A percentile compares a stretch with the other conserved stretches of the same genome.
Evolutionary conservation across 78 protist genomes (phyloP).

Genomic region (Chrysochromulina tobinii): DNA sequence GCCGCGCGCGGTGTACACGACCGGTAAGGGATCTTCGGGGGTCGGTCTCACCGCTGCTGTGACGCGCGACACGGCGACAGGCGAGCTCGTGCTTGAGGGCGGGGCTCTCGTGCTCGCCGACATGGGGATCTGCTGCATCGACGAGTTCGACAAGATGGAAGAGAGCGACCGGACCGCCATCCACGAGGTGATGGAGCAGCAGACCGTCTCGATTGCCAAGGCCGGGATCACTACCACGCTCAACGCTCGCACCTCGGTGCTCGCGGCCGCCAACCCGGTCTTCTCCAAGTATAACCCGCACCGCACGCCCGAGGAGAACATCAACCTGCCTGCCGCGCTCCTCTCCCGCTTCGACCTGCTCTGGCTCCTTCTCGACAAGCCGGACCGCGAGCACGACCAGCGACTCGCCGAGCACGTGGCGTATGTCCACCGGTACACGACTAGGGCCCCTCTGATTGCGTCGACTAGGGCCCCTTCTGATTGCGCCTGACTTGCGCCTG

Average conservation of each 20-base stretch:
- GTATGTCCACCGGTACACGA: constrained; percentile 74
- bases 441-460: too few species aligned
- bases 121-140: constrained; percentile 98
- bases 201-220: constrained; percentile 98
- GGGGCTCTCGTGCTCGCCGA: constrained; percentile 99
- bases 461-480: too few species aligned
- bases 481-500: too few species aligned
- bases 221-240: constrained; percentile 98
- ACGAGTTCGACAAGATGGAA: constrained; percentile 90
- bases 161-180: constrained; percentile 89
- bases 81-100: constrained; percentile 86
- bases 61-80: constrained; percentile 79
- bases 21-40: constrained; percentile 97
- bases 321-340: constrained; percentile 91
- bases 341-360: constrained; percentile 95
- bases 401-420: constrained; percentile 92
- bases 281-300: constrained; percentile 89
- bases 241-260: constrained; percentile 97
- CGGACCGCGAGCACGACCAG: constrained; percentile 74
- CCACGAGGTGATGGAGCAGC: constrained; percentile 99
- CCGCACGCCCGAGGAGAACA: constrained; percentile 23
- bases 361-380: constrained; percentile 90
- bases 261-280: constrained; percentile 99
- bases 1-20: constrained; percentile 88
- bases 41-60: constrained; percentile 99